These are phyloP conservation scores for Metarhizium album DNA, from an alignment of 2,329 filamentous ascomycete species.

Conservation along the genomic window DNA sequence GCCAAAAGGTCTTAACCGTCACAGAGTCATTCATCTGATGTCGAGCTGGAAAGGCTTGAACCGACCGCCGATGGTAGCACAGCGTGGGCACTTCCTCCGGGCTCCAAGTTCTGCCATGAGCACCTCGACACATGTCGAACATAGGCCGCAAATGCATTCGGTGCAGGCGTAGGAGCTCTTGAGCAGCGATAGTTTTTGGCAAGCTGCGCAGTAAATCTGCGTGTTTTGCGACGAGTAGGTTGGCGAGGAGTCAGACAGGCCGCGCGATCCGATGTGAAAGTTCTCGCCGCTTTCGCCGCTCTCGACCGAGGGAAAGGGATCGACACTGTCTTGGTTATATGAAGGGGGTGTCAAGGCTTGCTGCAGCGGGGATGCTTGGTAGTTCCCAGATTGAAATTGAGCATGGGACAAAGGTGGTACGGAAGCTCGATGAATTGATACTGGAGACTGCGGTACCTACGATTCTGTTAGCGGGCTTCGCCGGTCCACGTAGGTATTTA, in stretches of 20 bases:
- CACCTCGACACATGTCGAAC: constrained; percentile 75
- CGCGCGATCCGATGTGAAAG: constrained; percentile 58
- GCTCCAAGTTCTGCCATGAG: constrained; percentile 67
- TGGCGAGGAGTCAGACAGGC: constrained; percentile 59
- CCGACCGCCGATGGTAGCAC: constrained; percentile 65
- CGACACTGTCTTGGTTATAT: constrained; percentile 53
- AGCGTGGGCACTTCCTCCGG: constrained; percentile 66
- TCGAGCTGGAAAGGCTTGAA: constrained; percentile 83
- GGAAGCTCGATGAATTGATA: constrained; percentile 52
- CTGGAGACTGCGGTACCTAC: constrained; percentile 54
- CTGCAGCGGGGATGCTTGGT: constrained; percentile 83
- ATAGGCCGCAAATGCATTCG: constrained; percentile 90
- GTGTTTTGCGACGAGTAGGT: constrained; percentile 64
- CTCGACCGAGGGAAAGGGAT: constrained; percentile 86
- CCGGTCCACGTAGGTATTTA: not conserved
- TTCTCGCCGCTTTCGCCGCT: constrained; percentile 61
- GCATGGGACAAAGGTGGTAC: constrained; percentile 50
- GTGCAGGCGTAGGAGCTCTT: constrained; percentile 88
- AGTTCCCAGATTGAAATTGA: constrained; percentile 53
- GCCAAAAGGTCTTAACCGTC: constrained; percentile 4
- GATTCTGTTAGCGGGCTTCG: not conserved
- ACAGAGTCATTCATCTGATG: constrained; percentile 29
- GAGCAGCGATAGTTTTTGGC: constrained; percentile 64
- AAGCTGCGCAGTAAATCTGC: constrained; percentile 88
- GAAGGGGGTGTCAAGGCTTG: constrained; percentile 79